Conservation (phyloP, 805 yeast genomes). For the Candida silvicultrix region DNA sequence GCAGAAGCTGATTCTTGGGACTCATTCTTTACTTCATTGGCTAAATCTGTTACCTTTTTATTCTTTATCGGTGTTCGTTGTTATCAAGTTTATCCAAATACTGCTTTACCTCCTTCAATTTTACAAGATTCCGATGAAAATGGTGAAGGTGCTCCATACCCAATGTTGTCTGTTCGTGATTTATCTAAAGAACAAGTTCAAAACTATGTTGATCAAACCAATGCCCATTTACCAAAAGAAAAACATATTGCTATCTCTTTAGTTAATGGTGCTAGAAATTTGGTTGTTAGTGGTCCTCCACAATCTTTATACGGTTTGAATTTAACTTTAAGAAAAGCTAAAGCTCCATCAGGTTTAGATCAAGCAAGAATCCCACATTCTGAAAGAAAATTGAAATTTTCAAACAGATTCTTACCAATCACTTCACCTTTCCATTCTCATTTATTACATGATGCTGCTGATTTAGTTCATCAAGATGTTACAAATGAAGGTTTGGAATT, state of each 20-base stretch:
- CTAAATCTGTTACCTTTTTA: conserved; percentile 76
- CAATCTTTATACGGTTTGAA: conserved; percentile 95
- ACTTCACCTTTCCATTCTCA: conserved; percentile 96
- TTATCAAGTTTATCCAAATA: conserved; percentile 84
- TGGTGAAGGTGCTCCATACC: conserved; percentile 95
- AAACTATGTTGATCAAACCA: conserved; percentile 74
- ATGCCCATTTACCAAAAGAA: conserved; percentile 86
- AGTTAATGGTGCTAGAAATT: conserved; percentile 91
- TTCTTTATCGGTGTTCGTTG: conserved; percentile 94
- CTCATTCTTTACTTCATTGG: conserved; percentile 62
- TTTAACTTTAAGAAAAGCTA: conserved; percentile 84
- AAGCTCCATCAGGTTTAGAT: conserved; percentile 90
- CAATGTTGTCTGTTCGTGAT: conserved; percentile 94
- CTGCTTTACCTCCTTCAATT: conserved; percentile 89
- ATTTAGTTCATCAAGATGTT: conserved; percentile 60
- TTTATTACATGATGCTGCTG: conserved; percentile 68
- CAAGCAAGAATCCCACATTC: conserved; percentile 92
- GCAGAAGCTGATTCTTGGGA: conserved; percentile 83
- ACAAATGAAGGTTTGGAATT: conserved; percentile 52
- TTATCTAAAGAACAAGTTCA: conserved; percentile 76
- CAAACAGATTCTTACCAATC: conserved; percentile 91
- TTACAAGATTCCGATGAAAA: conserved; percentile 87
- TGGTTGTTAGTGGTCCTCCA: conserved; percentile 97
- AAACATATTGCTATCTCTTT: conserved; percentile 88
- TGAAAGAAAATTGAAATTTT: conserved; percentile 89